Conservation (phyloP, 2,329 filamentous ascomycete genomes). For the Chrysoporthe cubensis region DNA sequence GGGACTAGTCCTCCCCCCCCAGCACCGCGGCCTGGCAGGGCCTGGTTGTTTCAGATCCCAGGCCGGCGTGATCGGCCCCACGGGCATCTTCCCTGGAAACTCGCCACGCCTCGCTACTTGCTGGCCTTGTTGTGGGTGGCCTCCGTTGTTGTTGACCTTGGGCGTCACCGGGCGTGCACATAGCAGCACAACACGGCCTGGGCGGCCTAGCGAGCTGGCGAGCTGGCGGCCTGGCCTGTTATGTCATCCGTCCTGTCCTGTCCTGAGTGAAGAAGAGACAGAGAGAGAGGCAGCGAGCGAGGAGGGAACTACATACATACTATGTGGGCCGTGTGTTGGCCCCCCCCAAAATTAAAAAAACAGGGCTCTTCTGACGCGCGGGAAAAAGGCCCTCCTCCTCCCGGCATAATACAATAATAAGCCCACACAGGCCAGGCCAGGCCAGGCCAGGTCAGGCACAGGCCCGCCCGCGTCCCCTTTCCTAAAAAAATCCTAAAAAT, state of each 20-base stretch:
- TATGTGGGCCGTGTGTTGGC: no score
- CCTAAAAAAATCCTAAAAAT: constrained; percentile 15
- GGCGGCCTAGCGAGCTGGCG: no score
- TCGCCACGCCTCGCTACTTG: neutral
- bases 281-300: no score
- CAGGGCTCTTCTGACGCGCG: neutral
- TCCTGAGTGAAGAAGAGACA: no score
- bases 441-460: neutral
- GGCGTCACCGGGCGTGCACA: no score
- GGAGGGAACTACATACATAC: no score
- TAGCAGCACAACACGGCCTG: no score
- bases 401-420: neutral
- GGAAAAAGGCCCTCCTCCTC: neutral
- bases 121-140: neutral
- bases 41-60: constrained; percentile 19
- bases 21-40: constrained; percentile 10
- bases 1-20: neutral
- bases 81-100: neutral
- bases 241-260: no score
- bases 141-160: neutral
- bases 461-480: neutral
- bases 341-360: no score
- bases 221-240: no score
- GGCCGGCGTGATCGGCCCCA: neutral
- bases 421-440: neutral